Base-by-base conservation (phyloP, 331 rosid species). In the Prunus yedoensis region DNA sequence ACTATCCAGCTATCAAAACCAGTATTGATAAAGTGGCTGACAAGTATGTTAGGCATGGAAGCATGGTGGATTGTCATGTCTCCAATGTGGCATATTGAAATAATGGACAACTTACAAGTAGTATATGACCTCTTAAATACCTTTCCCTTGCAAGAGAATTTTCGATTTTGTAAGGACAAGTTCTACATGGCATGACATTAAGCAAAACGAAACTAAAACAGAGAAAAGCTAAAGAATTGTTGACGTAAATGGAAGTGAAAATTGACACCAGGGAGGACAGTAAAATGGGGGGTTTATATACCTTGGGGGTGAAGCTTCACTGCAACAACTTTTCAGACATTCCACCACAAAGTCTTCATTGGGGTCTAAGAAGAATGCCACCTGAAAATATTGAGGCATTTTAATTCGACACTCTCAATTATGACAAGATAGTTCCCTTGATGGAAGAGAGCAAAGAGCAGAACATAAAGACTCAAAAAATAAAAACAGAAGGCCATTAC, bases 281-380 rank as follows among this genome's bases (percentile, higher is more conserved):
- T 57, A 50, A 8, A 20, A n/a, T 4, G 12, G 47, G 59, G 5
- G 75, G 53, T 77, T 25, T 16, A 18, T 69, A 94, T 69, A 94
- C 97, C 94, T 90, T 23, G 94, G 78, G 1, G 93, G 94, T 68
- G 84, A 86, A 73, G 87, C 85, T 76, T 90, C 89, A 25, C 85
- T 87, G 77, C 94, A 89, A 82, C 98, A 91, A 79, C 90, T 94
- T 52, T 82, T 77, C 72, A 91, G 76, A 85, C 96, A 91, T 78
- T 90, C 94, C 73, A 91, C 96, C 54, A 91, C 75, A 71, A 72
- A 85, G 21, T 91, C 89, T n/a, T 77, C 84, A 68, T 88, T 63
- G 23, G 97, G 94, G 28, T 90, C 90, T 18, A 94, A 70, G 84
- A 91, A 94, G 87, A 94, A 94, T 79, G 96, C 96, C 13, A 81